A percentile compares a stretch with the other conserved stretches of the same genome.
phyloP scores from a whole-genome alignment of 2,329 filamentous ascomycete genomes.

The Drechmeria coniospora region DNA sequence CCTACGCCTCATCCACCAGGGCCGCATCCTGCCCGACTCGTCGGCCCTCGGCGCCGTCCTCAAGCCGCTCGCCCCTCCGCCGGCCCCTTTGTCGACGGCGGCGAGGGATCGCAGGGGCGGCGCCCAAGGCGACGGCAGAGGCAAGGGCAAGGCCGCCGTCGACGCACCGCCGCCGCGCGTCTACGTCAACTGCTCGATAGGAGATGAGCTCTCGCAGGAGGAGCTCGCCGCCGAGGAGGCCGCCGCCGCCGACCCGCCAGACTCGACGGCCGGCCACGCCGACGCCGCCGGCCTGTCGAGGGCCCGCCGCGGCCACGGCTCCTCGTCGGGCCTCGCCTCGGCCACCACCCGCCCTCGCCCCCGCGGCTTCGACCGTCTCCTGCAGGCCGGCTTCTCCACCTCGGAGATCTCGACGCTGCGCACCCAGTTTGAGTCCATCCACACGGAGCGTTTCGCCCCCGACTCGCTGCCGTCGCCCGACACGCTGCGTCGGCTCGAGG shows the following conservation, averaged over 20 bases:
- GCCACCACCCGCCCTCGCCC: constrained; percentile 18
- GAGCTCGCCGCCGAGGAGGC: constrained; percentile 57
- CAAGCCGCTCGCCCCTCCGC: constrained; percentile 43
- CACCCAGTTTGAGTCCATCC: constrained; percentile 76
- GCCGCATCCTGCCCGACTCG: constrained; percentile 67
- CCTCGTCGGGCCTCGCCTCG: constrained; percentile 10
- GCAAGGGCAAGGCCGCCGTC: constrained; percentile 44
- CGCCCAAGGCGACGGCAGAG: constrained; percentile 13
- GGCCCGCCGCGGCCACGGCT: constrained; percentile 28
- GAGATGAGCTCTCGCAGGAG: constrained; percentile 49
- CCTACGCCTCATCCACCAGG: constrained; percentile 78
- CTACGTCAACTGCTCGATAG: constrained; percentile 90
- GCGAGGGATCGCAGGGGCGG: background rate
- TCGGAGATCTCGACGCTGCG: constrained; percentile 74
- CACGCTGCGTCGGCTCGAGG: constrained; percentile 64
- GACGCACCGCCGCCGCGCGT: constrained; percentile 31
- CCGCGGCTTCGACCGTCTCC: constrained; percentile 76
- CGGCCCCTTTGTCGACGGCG: constrained; percentile 27
- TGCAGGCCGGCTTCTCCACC: constrained; percentile 64
- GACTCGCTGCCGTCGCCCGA: constrained; percentile 76
- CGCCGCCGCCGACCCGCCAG: constrained; percentile 21
- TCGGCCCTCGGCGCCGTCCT: constrained; percentile 54
- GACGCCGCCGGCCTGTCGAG: constrained; percentile 7
- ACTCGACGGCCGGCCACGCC: constrained; percentile 33
- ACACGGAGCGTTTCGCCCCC: constrained; percentile 67